Conservation (phyloP, 2,329 filamentous ascomycete genomes). For the Dothiorella sarmentorum region DNA sequence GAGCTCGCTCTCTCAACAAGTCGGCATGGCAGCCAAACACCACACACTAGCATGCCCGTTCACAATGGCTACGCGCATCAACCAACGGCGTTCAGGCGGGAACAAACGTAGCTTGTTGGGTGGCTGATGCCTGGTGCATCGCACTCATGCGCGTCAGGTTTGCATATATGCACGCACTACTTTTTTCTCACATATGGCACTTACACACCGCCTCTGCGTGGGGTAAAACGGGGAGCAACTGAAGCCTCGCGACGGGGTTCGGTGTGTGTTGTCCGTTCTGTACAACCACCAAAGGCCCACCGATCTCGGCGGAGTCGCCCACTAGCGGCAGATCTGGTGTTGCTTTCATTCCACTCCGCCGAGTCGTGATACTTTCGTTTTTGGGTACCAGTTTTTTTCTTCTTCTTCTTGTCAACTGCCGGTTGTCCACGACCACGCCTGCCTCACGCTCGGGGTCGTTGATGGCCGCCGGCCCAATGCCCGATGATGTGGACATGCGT, state of each 20-base stretch:
- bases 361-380: too few species aligned
- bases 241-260: neutral
- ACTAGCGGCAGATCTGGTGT: slow-evolving; percentile 12
- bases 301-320: neutral
- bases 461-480: too few species aligned
- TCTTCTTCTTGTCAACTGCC: too few species aligned
- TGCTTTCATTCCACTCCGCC: neutral
- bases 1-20: too few species aligned
- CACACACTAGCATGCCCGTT: too few species aligned
- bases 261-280: neutral
- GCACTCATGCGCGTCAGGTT: neutral
- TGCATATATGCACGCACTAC: neutral
- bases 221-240: too few species aligned
- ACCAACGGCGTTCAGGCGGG: too few species aligned
- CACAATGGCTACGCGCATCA: neutral
- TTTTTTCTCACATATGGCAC: neutral
- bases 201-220: neutral
- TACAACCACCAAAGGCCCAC: neutral
- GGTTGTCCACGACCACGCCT: too few species aligned
- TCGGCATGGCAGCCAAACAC: too few species aligned
- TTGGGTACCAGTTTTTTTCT: too few species aligned
- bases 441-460: too few species aligned
- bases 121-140: neutral
- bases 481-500: too few species aligned
- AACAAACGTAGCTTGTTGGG: neutral